phyloP scores from a whole-genome alignment of 192 early-diverging fungal genomes.

The Coemansia guatemalensis region DNA sequence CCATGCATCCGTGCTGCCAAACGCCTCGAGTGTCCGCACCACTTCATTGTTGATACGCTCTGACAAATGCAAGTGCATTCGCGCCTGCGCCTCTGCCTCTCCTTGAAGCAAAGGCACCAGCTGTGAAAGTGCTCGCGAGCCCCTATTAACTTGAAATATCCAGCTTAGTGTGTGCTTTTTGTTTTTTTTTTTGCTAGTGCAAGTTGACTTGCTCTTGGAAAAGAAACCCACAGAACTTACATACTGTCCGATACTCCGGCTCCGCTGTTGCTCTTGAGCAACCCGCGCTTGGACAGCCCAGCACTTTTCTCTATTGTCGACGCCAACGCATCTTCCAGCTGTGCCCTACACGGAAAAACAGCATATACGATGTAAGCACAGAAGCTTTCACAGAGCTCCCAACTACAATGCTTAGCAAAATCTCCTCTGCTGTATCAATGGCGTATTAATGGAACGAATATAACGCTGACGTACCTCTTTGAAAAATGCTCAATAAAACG shows the following conservation, averaged over 20 bases:
- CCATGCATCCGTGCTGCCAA: conserved; percentile 31
- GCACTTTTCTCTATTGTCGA: conserved; percentile 30
- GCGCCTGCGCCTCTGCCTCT: conserved; percentile 29
- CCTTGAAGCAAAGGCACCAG: conserved; percentile 26
- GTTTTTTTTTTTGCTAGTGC: neutral
- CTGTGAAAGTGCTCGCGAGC: conserved; percentile 10
- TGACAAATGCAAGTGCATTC: conserved; percentile 42
- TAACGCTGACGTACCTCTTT: conserved; percentile 22
- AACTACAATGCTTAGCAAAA: neutral
- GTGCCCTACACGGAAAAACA: conserved; percentile 17
- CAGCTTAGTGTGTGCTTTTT: neutral
- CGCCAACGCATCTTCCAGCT: conserved; percentile 36
- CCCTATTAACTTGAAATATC: neutral
- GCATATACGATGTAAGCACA: too few relatives aligned
- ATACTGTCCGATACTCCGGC: neutral
- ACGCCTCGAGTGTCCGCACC: conserved; percentile 26
- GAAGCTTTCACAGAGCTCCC: neutral
- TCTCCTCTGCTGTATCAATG: neutral
- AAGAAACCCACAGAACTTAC: conserved; percentile 1
- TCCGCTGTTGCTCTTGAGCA: neutral
- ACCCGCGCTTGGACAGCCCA: neutral
- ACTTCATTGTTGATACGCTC: conserved; percentile 47
- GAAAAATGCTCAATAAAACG: conserved; percentile 42
- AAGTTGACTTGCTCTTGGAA: neutral
- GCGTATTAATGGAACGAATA: neutral